A percentile compares a stretch with the other conserved stretches of the same genome.
Evolutionary conservation across 2,329 filamentous ascomycete species (phyloP).

Genomic region (Fusarium subglutinans): DNA sequence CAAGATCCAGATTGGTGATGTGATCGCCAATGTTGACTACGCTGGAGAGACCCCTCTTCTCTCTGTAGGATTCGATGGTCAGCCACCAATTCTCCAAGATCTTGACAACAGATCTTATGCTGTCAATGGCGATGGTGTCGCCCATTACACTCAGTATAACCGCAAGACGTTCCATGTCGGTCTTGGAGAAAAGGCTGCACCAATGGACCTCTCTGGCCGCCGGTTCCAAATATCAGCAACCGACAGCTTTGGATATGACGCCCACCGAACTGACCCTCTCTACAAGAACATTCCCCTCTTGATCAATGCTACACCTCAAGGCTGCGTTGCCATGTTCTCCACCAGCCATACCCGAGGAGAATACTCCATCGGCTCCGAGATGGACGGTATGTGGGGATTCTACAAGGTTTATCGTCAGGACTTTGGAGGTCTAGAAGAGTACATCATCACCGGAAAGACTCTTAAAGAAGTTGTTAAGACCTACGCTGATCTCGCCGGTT

Average conservation of each 20-base stretch:
- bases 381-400: slow-evolving; percentile 79
- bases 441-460: slow-evolving; percentile 72
- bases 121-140: slow-evolving; percentile 67
- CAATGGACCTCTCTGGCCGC: slow-evolving; percentile 75
- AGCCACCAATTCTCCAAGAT: slow-evolving; percentile 68
- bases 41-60: slow-evolving; percentile 62
- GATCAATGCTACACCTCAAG: slow-evolving; percentile 71
- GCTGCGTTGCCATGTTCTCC: slow-evolving; percentile 74
- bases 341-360: slow-evolving; percentile 71
- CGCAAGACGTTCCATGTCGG: slow-evolving; percentile 72
- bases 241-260: slow-evolving; percentile 78
- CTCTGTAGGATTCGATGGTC: slow-evolving; percentile 59
- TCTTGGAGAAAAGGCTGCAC: slow-evolving; percentile 76
- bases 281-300: slow-evolving; percentile 81
- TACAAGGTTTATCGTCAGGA: slow-evolving; percentile 80
- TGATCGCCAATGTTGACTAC: slow-evolving; percentile 69
- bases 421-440: slow-evolving; percentile 76
- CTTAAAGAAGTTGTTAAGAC: slow-evolving; percentile 71
- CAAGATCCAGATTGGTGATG: slow-evolving; percentile 56
- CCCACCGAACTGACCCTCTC: slow-evolving; percentile 74
- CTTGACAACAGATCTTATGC: slow-evolving; percentile 72
- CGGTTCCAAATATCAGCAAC: slow-evolving; percentile 74
- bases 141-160: slow-evolving; percentile 72
- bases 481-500: slow-evolving; percentile 75
- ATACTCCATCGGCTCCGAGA: slow-evolving; percentile 75